Evolutionary conservation across 257 asterid species (phyloP).

Genomic region (Rauvolfia tetraphylla): DNA sequence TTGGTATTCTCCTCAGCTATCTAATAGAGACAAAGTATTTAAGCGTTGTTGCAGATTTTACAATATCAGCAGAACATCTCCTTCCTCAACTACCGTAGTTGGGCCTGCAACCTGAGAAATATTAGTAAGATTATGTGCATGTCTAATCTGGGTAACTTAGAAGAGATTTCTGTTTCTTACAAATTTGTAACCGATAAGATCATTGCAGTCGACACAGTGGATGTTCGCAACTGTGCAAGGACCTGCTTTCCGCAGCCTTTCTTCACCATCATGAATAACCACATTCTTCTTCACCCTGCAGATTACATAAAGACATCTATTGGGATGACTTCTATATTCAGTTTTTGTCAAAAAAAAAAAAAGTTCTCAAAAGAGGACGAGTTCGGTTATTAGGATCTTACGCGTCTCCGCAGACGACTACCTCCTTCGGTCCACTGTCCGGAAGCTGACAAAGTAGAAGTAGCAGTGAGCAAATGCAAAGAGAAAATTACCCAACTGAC

Average conservation of each 20-base stretch:
- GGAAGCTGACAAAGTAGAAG: too few species aligned
- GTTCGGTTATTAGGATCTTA: too few species aligned
- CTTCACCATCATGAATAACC: not conserved
- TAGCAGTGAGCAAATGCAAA: too few species aligned
- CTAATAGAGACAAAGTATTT: too few species aligned
- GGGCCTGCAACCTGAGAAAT: too few species aligned
- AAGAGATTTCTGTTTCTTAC: not conserved
- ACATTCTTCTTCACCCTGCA: not conserved
- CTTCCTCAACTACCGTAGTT: not conserved
- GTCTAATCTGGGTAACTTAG: too few species aligned
- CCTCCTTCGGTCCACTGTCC: too few species aligned
- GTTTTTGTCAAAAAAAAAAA: too few species aligned
- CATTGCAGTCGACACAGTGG: not conserved
- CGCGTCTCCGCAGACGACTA: too few species aligned
- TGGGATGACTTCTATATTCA: not conserved
- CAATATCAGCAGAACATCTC: not conserved
- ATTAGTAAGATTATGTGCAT: too few species aligned
- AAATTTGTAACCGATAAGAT: not conserved
- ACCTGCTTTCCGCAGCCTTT: not conserved
- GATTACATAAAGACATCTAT: not conserved
- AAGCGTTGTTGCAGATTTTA: not conserved
- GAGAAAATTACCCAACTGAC: too few species aligned
- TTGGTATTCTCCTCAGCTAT: not conserved
- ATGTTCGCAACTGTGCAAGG: not conserved
- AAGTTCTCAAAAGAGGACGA: too few species aligned